phyloP scores from a whole-genome alignment of 2,329 filamentous ascomycete species.

The Aspergillus glaucus region DNA sequence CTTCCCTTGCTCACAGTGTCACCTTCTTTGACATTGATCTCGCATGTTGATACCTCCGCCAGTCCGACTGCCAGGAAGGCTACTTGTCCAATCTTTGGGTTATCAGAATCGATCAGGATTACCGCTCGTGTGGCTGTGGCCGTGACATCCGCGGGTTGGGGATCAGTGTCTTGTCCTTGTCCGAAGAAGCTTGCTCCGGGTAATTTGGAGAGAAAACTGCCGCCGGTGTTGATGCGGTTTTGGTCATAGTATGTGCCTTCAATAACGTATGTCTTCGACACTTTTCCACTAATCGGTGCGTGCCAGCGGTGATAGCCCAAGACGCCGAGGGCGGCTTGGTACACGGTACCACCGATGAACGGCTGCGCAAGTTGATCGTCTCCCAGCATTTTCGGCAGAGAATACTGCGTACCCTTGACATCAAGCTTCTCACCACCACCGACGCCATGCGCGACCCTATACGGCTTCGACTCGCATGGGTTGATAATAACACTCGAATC shows the following conservation, averaged over 20 bases:
- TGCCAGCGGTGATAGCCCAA: conserved; percentile 68
- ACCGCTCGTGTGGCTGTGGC: conserved; percentile 60
- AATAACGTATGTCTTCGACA: conserved; percentile 52
- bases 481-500: conserved; percentile 51
- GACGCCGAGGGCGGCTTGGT: conserved; percentile 63
- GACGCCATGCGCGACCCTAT: conserved; percentile 45
- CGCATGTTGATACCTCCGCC: conserved; percentile 67
- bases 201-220: no score
- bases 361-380: conserved; percentile 44
- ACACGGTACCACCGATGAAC: conserved; percentile 59
- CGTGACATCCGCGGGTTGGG: conserved; percentile 30
- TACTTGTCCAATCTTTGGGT: conserved; percentile 59
- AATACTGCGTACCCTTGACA: conserved; percentile 63
- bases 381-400: conserved; percentile 56
- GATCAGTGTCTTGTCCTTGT: conserved; percentile 14
- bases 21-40: conserved; percentile 61
- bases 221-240: conserved; percentile 13
- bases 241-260: conserved; percentile 61
- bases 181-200: neutral
- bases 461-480: conserved; percentile 58
- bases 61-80: conserved; percentile 66
- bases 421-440: conserved; percentile 57
- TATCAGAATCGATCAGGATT: conserved; percentile 64
- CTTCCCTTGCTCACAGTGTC: conserved; percentile 63
- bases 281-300: conserved; percentile 54